These are phyloP conservation scores for Histomonas meleagridis DNA, from an alignment of 208 protist species.

Conservation along the genomic window DNA sequence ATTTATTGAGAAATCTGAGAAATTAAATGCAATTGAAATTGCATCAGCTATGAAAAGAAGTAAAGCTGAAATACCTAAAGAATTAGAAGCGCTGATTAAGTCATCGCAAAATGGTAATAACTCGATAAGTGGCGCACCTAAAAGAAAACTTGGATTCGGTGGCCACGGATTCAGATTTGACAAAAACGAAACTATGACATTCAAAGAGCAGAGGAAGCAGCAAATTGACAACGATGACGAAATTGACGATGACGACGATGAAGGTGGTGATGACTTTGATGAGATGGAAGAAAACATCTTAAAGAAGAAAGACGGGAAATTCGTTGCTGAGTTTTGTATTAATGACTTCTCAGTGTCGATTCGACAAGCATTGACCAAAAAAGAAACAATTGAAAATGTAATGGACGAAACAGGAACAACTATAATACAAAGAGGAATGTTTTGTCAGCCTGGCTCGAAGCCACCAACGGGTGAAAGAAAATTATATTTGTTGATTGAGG, in stretches of 20 bases:
- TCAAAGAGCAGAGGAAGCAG: background rate
- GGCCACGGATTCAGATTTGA: slow-evolving; percentile 58
- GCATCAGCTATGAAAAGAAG: slow-evolving; percentile 56
- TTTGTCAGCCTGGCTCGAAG: slow-evolving; percentile 54
- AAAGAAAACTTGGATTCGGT: slow-evolving; percentile 41
- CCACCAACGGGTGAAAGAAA: slow-evolving; percentile 61
- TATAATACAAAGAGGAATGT: slow-evolving; percentile 63
- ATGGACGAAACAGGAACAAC: slow-evolving; percentile 57
- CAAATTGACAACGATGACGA: slow-evolving; percentile 42
- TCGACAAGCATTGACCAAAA: slow-evolving; percentile 55
- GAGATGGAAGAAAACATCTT: slow-evolving; percentile 33
- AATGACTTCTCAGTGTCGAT: slow-evolving; percentile 73
- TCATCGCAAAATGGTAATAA: slow-evolving; percentile 7
- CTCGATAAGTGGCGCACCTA: background rate
- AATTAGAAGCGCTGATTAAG: background rate
- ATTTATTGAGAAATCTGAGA: slow-evolving; percentile 63
- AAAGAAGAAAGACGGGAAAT: background rate
- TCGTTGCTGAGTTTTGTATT: slow-evolving; percentile 64
- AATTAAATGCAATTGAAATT: slow-evolving; percentile 54
- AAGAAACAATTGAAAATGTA: slow-evolving; percentile 55
- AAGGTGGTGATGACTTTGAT: slow-evolving; percentile 32
- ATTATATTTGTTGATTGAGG: slow-evolving; percentile 68
- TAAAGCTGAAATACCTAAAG: background rate
- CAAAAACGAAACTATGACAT: slow-evolving; percentile 46
- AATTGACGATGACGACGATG: slow-evolving; percentile 45